Conservation (phyloP, 2,329 filamentous ascomycete genomes). For the Beauveria caledonica region DNA sequence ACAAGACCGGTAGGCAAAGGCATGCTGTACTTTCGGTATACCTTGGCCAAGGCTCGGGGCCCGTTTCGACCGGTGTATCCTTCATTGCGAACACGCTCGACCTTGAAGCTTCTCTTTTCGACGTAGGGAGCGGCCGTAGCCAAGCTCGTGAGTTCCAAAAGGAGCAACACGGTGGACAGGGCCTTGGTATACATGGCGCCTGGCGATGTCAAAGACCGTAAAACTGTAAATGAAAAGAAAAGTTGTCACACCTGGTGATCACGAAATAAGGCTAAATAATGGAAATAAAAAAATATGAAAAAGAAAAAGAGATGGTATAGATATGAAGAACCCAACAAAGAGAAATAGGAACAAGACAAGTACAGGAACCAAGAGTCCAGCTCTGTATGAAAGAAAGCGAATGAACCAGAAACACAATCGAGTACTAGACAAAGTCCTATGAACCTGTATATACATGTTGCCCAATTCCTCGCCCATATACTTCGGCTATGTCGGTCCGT, state of each 20-base stretch:
- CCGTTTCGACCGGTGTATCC: slow-evolving; percentile 48
- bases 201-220: background rate
- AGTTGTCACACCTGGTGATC: slow-evolving; percentile 2
- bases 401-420: background rate
- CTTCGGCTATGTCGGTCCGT: background rate
- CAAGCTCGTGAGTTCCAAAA: slow-evolving; percentile 40
- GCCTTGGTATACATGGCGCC: slow-evolving; percentile 8
- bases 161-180: slow-evolving; percentile 32
- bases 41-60: slow-evolving; percentile 52
- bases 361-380: background rate
- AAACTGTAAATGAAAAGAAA: background rate
- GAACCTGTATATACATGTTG: background rate
- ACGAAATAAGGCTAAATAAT: background rate
- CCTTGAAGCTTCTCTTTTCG: slow-evolving; percentile 51
- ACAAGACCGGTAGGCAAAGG: slow-evolving; percentile 35
- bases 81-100: slow-evolving; percentile 49
- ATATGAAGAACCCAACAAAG: background rate
- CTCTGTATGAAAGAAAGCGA: background rate
- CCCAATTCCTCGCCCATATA: background rate
- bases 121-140: slow-evolving; percentile 29
- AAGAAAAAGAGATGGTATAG: background rate
- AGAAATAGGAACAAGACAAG: background rate
- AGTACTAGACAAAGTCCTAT: background rate
- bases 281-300: background rate
- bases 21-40: slow-evolving; percentile 61